A percentile compares a stretch with the other conserved stretches of the same genome.
phyloP scores from a whole-genome alignment of 176 grass and related monocot species.

The Themeda triandra region DNA sequence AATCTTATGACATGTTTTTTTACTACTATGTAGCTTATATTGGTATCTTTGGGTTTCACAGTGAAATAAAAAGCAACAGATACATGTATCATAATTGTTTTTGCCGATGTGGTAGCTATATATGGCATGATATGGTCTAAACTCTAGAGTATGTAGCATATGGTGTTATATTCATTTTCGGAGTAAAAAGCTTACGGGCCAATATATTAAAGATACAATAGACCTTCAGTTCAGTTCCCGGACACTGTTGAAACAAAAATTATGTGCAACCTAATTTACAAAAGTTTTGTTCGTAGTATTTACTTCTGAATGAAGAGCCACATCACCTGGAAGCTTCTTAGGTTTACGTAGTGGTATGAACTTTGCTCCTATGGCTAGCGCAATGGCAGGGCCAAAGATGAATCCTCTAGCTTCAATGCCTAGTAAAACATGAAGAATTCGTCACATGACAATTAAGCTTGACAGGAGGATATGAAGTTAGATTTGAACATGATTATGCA shows the following conservation, averaged over 20 bases:
- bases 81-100: background rate
- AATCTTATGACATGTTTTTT: background rate
- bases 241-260: background rate
- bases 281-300: too few relatives aligned
- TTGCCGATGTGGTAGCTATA: background rate
- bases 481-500: background rate
- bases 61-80: background rate
- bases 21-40: background rate
- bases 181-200: background rate
- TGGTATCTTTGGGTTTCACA: background rate
- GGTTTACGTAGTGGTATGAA: slow-evolving; percentile 95
- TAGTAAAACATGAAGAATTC: slow-evolving; percentile 20
- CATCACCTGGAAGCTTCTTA: slow-evolving; percentile 82
- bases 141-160: background rate
- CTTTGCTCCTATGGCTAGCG: slow-evolving; percentile 77
- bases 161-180: background rate
- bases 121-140: background rate
- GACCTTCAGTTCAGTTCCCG: background rate
- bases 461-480: background rate
- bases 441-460: background rate
- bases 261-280: background rate
- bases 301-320: background rate
- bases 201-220: too few relatives aligned
- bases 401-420: slow-evolving; percentile 98
- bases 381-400: slow-evolving; percentile 84